Evolutionary conservation across 164 flowering plant species (phyloP), one percentile per base, ranked within the genome.

Genomic region (Piper longum): DNA sequence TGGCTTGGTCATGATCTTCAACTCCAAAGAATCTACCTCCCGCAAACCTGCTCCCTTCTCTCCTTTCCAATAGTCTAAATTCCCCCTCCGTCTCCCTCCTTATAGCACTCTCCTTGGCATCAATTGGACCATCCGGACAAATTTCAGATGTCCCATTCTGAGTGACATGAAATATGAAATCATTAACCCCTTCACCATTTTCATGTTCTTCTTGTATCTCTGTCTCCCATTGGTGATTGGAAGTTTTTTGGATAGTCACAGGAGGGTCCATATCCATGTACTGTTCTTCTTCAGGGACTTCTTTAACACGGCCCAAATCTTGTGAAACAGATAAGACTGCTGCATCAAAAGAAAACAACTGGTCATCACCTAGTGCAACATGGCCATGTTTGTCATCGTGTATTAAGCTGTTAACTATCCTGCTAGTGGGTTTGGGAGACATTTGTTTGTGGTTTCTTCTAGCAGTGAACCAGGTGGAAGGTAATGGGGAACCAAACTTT

Each of bases 11-110:
- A 70, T 63, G 68, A 44, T 86, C 96, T 64, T 89, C 98, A 71
- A 82, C 60, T 26, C 86, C 89, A 56, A 82, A 84, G 62, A 85
- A 76, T 66, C 96, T 85, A 17, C 96, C 84, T 43, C 87, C 86
- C 66, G 67, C 72, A 70, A 69, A 74, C 67, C 76, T 77, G 45
- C 69, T 82, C 54, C 81, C 82, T 59, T 66, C 68, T 71, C 82
- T 54, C 80, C 82, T 75, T 19, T 87, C 97, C 71, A 95, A 58
- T 56, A 91, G 73, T 71, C 99, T 77, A 71, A 87, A 95, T 41
- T 95, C 99, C 8, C 99, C 91, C 78, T 95, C 99, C 19, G 99
- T 95, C 69, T 95, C 99, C 69, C 99, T 80, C 71, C 91, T 80
- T 67, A 95, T 95, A 13, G 96, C 97, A 75, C 93, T 91, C 12